Evolutionary conservation across 139 green algal genomes (phyloP).

Genomic region (Chlorella sorokiniana): DNA sequence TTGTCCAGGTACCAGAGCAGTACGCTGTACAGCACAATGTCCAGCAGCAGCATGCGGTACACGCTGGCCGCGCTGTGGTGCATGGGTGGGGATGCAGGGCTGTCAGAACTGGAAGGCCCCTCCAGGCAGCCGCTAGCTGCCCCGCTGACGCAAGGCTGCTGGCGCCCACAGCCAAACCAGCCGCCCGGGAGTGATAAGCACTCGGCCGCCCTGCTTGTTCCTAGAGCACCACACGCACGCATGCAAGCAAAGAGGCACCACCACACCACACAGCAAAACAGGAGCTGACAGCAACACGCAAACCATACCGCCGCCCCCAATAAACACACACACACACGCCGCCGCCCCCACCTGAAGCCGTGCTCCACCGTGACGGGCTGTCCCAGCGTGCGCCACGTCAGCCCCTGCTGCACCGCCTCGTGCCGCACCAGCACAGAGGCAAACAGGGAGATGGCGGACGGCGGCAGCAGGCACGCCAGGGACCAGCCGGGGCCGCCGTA

Average conservation of each 20-base stretch:
- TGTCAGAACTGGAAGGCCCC: no score
- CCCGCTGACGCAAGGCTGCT: no score
- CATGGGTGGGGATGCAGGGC: background rate
- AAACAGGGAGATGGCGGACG: slow-evolving; percentile 76
- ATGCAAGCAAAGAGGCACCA: no score
- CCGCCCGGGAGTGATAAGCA: no score
- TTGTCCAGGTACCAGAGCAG: slow-evolving; percentile 76
- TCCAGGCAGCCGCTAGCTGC: no score
- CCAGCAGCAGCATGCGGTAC: slow-evolving; percentile 63
- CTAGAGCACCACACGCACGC: no score
- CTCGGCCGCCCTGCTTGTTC: no score
- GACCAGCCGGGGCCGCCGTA: slow-evolving; percentile 72
- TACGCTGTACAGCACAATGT: slow-evolving; percentile 61
- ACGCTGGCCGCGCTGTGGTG: slow-evolving; percentile 49
- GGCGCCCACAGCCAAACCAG: no score
- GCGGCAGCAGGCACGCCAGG: slow-evolving; percentile 69
- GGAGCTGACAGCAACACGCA: no score
- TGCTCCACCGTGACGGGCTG: slow-evolving; percentile 51
- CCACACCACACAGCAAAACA: no score
- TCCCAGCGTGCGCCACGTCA: slow-evolving; percentile 51
- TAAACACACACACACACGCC: background rate
- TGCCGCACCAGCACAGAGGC: slow-evolving; percentile 68
- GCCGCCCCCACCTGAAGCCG: slow-evolving; percentile 47
- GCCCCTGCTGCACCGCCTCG: slow-evolving; percentile 58
- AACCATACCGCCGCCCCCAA: no score